Evolutionary conservation across 78 protist genomes (phyloP).

Genomic region (Dictyostelium discoideum): DNA sequence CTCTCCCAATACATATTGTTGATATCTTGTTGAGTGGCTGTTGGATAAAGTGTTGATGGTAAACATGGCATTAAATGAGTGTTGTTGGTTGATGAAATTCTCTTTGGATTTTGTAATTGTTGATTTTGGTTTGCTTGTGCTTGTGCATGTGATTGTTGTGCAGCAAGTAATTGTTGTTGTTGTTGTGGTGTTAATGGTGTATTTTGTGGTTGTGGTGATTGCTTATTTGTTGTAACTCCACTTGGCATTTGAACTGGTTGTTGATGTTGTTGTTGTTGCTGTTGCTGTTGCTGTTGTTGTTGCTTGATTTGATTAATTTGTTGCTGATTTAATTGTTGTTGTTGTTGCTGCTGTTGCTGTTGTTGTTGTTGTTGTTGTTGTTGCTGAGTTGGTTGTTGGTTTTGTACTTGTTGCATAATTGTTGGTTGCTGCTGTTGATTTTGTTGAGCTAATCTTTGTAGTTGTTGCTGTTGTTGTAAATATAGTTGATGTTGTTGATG

Average conservation of each 20-base stretch:
- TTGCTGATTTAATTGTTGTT: not conserved
- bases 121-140: slow-evolving; percentile 9
- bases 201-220: slow-evolving; percentile 12
- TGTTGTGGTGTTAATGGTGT: slow-evolving; percentile 39
- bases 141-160: slow-evolving; percentile 1
- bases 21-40: slow-evolving; percentile 15
- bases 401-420: not conserved
- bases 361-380: not conserved
- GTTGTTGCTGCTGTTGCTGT: not conserved
- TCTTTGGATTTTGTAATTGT: not conserved
- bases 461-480: not conserved
- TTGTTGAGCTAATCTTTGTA: not conserved
- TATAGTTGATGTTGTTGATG: slow-evolving; percentile 11
- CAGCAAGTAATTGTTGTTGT: not conserved
- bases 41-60: slow-evolving; percentile 9
- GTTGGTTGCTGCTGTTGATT: not conserved
- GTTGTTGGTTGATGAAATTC: not conserved
- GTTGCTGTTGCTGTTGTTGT: not conserved
- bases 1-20: slow-evolving; percentile 27
- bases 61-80: not conserved
- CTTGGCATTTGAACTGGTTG: not conserved
- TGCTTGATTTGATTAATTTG: not conserved
- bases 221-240: not conserved
- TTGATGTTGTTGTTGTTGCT: not conserved
- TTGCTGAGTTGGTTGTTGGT: not conserved